These are phyloP conservation scores for Candida sanyiensis DNA, from an alignment of 805 yeast species.

Conservation along the genomic window DNA sequence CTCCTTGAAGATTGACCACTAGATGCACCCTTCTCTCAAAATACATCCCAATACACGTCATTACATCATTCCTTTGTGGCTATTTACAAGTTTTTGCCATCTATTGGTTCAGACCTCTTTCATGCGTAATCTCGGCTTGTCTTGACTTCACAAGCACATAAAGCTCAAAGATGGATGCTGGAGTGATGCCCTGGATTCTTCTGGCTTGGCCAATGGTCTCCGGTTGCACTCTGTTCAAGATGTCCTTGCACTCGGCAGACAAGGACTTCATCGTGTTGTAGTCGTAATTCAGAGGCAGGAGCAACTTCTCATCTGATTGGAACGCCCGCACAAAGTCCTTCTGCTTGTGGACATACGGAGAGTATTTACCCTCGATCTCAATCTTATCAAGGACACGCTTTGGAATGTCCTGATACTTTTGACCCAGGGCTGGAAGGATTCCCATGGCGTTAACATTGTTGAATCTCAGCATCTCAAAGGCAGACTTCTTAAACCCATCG, in stretches of 20 bases:
- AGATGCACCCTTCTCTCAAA: not conserved
- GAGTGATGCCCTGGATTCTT: conserved; percentile 90
- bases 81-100: not conserved
- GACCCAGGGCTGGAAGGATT: conserved; percentile 14
- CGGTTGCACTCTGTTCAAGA: conserved; percentile 74
- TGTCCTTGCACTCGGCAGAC: conserved; percentile 68
- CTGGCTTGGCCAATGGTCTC: conserved; percentile 92
- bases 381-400: conserved; percentile 51
- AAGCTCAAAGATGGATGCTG: conserved; percentile 82
- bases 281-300: conserved; percentile 62
- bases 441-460: conserved; percentile 30
- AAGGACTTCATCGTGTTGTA: conserved; percentile 56
- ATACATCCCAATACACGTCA: not conserved
- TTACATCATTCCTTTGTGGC: not conserved
- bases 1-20: conserved; percentile 63
- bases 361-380: conserved; percentile 76
- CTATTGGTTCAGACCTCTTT: conserved; percentile 8
- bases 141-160: conserved; percentile 43
- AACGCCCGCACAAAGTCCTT: conserved; percentile 67
- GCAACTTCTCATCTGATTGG: conserved; percentile 72
- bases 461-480: conserved; percentile 66
- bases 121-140: conserved; percentile 22
- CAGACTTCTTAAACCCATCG: conserved; percentile 50
- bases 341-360: conserved; percentile 74
- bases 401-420: conserved; percentile 29